Evolutionary conservation across 2,329 filamentous ascomycete genomes (phyloP).

Genomic region (Alternaria brassicae): DNA sequence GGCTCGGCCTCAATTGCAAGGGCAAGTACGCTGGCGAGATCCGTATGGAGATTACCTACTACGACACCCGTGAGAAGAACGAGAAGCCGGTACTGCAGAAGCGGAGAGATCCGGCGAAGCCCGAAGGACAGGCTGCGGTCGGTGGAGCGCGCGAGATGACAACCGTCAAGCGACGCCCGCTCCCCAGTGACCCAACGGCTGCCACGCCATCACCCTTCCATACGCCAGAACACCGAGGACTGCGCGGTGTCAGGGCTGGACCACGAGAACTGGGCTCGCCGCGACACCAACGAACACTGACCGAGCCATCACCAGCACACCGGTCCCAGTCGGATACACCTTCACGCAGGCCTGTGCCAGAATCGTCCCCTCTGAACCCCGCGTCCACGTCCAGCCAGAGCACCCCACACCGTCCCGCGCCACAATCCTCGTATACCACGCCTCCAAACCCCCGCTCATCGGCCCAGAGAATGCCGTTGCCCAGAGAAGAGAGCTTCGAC

Average conservation of each 20-base stretch:
- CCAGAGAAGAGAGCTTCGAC: conserved; percentile 39
- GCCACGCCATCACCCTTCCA: conserved; percentile 49
- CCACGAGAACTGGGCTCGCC: conserved; percentile 47
- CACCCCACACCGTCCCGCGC: conserved; percentile 37
- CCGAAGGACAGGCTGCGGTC: conserved; percentile 49
- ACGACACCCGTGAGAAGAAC: conserved; percentile 83
- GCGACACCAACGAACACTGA: conserved; percentile 34
- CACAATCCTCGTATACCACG: conserved; percentile 32
- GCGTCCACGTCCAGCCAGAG: conserved; percentile 29
- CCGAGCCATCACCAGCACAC: conserved; percentile 30
- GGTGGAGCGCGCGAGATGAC: conserved; percentile 62
- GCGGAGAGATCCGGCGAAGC: conserved; percentile 53
- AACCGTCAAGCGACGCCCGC: conserved; percentile 79
- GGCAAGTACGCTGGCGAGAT: conserved; percentile 97
- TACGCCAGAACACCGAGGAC: conserved; percentile 41
- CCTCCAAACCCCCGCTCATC: conserved; percentile 37
- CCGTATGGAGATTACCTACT: conserved; percentile 93
- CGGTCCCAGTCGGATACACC: conserved; percentile 34
- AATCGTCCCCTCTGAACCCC: conserved; percentile 31
- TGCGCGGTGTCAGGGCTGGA: conserved; percentile 40
- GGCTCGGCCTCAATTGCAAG: conserved; percentile 86
- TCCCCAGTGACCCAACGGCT: conserved; percentile 78
- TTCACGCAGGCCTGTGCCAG: conserved; percentile 39
- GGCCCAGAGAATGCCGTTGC: conserved; percentile 26
- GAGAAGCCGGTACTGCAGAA: conserved; percentile 70